These are phyloP conservation scores for Dothiorella sarmentorum DNA, from an alignment of 2,329 filamentous ascomycete species.

Conservation along the genomic window DNA sequence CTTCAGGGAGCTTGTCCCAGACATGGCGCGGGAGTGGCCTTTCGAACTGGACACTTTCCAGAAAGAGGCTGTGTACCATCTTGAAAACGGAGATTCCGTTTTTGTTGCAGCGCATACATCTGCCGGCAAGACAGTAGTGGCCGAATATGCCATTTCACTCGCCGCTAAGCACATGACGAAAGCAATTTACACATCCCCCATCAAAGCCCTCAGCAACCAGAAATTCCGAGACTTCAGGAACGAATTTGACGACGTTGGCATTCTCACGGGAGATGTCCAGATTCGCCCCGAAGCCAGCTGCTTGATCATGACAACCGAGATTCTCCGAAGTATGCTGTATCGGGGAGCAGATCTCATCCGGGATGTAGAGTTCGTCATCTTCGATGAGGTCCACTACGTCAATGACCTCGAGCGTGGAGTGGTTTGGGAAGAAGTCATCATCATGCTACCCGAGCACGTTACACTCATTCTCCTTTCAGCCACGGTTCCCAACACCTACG, in stretches of 20 bases:
- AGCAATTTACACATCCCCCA: constrained; percentile 97
- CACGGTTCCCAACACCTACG: constrained; percentile 94
- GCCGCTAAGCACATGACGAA: constrained; percentile 99
- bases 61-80: constrained; percentile 96
- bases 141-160: constrained; percentile 94
- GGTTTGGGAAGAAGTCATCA: constrained; percentile 99
- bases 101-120: constrained; percentile 98
- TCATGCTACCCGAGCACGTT: constrained; percentile 97
- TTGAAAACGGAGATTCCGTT: constrained; percentile 94
- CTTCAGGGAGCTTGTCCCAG: constrained; percentile 86
- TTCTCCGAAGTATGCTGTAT: constrained; percentile 96
- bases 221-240: constrained; percentile 94
- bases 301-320: constrained; percentile 98
- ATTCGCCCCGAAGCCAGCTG: constrained; percentile 97
- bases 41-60: constrained; percentile 98
- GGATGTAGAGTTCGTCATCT: constrained; percentile 98
- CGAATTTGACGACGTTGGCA: constrained; percentile 92
- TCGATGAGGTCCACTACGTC: constrained; percentile 98
- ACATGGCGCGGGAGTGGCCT: constrained; percentile 94
- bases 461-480: constrained; percentile 92
- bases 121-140: constrained; percentile 95
- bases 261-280: constrained; percentile 94
- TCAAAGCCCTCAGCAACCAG: constrained; percentile 97
- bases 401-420: constrained; percentile 95
- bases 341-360: constrained; percentile 91